Evolutionary conservation across 805 yeast genomes (phyloP).

Genomic region (Candida qinlingensis): DNA sequence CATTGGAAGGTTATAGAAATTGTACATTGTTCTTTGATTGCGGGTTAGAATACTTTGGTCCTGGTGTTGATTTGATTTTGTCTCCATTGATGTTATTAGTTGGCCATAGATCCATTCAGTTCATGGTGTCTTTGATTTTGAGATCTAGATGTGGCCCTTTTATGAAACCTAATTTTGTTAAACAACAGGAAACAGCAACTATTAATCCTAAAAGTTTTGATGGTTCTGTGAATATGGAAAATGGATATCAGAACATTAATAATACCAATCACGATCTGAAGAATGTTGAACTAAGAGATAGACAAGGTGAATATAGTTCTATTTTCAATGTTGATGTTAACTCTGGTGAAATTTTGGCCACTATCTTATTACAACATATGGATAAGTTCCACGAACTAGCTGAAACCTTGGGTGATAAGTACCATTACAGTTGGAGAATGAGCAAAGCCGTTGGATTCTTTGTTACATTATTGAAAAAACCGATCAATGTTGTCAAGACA

Average conservation of each 20-base stretch:
- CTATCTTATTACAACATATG: constrained; percentile 35
- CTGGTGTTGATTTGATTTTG: constrained; percentile 41
- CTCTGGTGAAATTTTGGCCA: constrained; percentile 33
- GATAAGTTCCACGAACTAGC: constrained; percentile 36
- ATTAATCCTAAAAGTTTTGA: constrained; percentile 16
- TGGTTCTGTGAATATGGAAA: constrained; percentile 7
- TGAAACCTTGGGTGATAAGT: constrained; percentile 47
- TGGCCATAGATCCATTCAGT: constrained; percentile 53
- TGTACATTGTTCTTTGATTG: constrained; percentile 37
- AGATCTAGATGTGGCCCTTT: constrained; percentile 42
- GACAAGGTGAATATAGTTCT: constrained; percentile 21
- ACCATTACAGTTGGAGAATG: constrained; percentile 66
- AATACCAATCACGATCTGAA: constrained; percentile 22
- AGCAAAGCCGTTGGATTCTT: constrained; percentile 49
- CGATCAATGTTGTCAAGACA: constrained; percentile 21
- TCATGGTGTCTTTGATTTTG: constrained; percentile 49
- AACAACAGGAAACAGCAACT: background rate
- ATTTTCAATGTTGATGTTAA: constrained; percentile 30
- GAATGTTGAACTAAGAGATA: constrained; percentile 18
- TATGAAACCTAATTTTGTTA: constrained; percentile 20
- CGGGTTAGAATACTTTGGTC: constrained; percentile 27
- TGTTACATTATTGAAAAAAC: constrained; percentile 32
- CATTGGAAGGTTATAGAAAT: constrained; percentile 38
- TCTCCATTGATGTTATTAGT: constrained; percentile 46
- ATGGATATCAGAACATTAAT: constrained; percentile 12